Evolutionary conservation across 805 yeast species (phyloP), one percentile per base, ranked within the genome.

Genomic region (Candida andamanensis): DNA sequence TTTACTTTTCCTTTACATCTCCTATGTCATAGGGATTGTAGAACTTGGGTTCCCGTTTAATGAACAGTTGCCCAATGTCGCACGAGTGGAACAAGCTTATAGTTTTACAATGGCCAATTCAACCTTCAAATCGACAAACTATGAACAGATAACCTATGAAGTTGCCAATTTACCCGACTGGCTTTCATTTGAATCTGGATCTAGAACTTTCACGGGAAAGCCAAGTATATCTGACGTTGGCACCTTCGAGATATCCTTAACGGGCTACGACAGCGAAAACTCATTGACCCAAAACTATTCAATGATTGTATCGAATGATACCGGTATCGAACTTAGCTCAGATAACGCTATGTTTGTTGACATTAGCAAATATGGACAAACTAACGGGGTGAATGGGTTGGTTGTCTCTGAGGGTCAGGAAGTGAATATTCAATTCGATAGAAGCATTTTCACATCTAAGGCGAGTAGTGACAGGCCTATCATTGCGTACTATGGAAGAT

Each of bases 21-120:
- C 29, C 21, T 17, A 32, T n/a, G 44, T 33, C 17, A 30, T 28
- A 25, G 74, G 76, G 9, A 59, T 71, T 22, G 78, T 85, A 5
- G 63, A 67, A 32, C 65, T 71, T 24, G 84, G 83, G 27, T 85
- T 80, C 64, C 89, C 95, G n/a, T 76, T 87, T 51, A 59, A 72
- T 42, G 77, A 78, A 51, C 98, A 90, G 59, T 68, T 79, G 15
- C 97, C 97, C 4, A 81, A 86, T 20, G 85, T 92, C 10, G 97
- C 95, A 4, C 69, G 94, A 36, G 74, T 76, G 11, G 74, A 74
- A 37, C 66, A 74, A 45, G 44, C 52, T 2, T 90, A 80, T 58
- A 44, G 61, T 13, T 90, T 85, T 57, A 69, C 79, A 22, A 58
- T 90, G 25, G 79, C 87, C 33, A 61, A 72, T 37, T 76, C 78